These are phyloP conservation scores for Xylaria sp. DNA, from an alignment of 2,329 filamentous ascomycete species.

Conservation along the genomic window DNA sequence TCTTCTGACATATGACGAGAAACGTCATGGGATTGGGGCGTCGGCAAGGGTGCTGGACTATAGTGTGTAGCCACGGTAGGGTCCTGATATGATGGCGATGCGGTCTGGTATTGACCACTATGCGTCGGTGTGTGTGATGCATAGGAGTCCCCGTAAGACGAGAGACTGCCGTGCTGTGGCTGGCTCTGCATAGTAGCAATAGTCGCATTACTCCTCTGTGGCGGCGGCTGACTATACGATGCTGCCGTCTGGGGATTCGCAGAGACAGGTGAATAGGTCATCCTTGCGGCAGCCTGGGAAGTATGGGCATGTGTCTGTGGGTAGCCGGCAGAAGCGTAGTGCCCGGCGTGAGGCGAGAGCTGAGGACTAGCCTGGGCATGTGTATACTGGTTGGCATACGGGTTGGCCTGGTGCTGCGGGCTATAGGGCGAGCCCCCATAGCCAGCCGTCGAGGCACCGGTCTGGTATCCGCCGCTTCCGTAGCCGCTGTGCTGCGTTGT, in stretches of 20 bases:
- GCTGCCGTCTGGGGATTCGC: slow-evolving; percentile 39
- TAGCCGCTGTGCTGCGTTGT: slow-evolving; percentile 46
- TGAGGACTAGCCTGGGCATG: slow-evolving; percentile 43
- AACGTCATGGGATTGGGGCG: slow-evolving; percentile 44
- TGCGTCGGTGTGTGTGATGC: slow-evolving; percentile 45
- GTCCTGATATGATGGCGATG: slow-evolving; percentile 45
- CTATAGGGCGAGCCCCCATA: slow-evolving; percentile 44
- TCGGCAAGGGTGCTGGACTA: slow-evolving; percentile 44
- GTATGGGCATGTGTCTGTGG: slow-evolving; percentile 39
- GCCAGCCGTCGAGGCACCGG: slow-evolving; percentile 33
- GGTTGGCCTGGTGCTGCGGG: slow-evolving; percentile 43
- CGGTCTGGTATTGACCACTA: slow-evolving; percentile 42
- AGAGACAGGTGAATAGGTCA: slow-evolving; percentile 44
- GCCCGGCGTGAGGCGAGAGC: slow-evolving; percentile 41
- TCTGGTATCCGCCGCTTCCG: slow-evolving; percentile 42
- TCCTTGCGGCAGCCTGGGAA: slow-evolving; percentile 37
- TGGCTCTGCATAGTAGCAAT: slow-evolving; percentile 32
- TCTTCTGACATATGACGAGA: slow-evolving; percentile 43
- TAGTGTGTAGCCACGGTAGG: slow-evolving; percentile 45
- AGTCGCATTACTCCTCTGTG: slow-evolving; percentile 32
- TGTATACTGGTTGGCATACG: slow-evolving; percentile 43
- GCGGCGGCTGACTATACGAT: slow-evolving; percentile 35
- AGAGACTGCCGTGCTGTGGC: slow-evolving; percentile 40
- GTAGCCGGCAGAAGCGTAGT: slow-evolving; percentile 39
- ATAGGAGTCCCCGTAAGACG: slow-evolving; percentile 47